Base-by-base conservation (phyloP, 345 rosid species). In the Arabis alpina region DNA sequence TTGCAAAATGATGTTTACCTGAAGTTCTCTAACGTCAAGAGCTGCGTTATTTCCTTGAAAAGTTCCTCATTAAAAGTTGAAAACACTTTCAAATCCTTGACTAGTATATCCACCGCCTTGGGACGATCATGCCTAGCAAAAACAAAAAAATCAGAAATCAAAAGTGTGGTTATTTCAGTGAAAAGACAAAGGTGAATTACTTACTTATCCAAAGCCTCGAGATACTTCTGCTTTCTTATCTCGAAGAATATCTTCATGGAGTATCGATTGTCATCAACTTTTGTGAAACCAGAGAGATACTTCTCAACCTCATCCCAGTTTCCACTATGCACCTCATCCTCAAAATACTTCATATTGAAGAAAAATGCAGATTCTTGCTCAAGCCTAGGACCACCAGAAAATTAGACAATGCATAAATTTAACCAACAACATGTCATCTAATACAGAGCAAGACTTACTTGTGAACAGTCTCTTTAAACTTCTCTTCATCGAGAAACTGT, bases 251-350 rank as follows among this genome's bases (percentile, higher is more conserved):
- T 94, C 85, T 91, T 94, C 99, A 91, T 91, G 0, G 99, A 94
- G 82, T 91, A 91, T 9, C 96, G 89, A 40, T 94, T 94, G 62
- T 91, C 98, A 44, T 94, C 99, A 30, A 91, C 96, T 79, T 91
- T 91, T 0, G 98, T 94, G 85, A 91, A 94, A 68, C 98, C 99
- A 63, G 99, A 94, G 25, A 94, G 94, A 79, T 94, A 94, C 66
- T 82, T 94, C 85, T 94, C 99, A 61, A 94, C 97, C 75, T 94
- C 99, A 73, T 94, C 99, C 99, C 99, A 94, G 64, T 91, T 91
- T 6, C 99, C 99, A 71, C 70, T 84, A 25, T 89, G 97, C 72
- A 94, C 99, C 86, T 91, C 96, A 70, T 94, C 99, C 88, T 93
- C 98, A 69, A 93, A 93, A 84, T 91, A 85, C 80, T 89, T 93